Evolutionary conservation across 345 rosid species (phyloP).

Genomic region (Eucalyptus viminalis): DNA sequence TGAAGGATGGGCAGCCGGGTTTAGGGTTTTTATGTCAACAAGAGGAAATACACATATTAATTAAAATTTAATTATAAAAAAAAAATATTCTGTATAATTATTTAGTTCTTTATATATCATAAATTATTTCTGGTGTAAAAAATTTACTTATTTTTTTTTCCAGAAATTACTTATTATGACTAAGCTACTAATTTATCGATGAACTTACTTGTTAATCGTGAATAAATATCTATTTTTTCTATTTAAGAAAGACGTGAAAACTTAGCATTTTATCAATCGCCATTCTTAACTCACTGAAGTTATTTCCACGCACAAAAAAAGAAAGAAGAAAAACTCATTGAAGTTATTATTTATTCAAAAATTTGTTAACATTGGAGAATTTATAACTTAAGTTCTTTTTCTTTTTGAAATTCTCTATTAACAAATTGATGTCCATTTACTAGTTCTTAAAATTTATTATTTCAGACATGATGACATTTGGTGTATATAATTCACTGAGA

Average conservation of each 20-base stretch:
- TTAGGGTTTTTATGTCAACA: neutral
- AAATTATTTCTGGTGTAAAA: too few relatives aligned
- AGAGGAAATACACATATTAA: too few relatives aligned
- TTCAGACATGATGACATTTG: neutral
- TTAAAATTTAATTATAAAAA: too few relatives aligned
- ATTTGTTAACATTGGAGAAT: neutral
- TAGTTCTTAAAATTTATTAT: neutral
- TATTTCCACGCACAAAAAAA: neutral
- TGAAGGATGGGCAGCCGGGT: neutral
- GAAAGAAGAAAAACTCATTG: neutral
- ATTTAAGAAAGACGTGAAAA: neutral
- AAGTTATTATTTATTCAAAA: neutral
- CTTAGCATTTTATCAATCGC: neutral
- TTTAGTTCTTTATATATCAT: neutral
- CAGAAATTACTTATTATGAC: too few relatives aligned
- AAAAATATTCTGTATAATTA: too few relatives aligned
- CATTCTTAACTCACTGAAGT: neutral
- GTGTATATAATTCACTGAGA: neutral
- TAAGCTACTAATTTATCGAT: too few relatives aligned
- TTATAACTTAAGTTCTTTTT: neutral
- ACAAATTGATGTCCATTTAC: neutral
- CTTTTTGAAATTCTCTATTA: neutral
- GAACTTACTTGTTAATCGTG: neutral
- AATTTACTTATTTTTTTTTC: too few relatives aligned
- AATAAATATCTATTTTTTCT: too few relatives aligned